Evolutionary conservation across 768 basidiomycete genomes (phyloP).

Genomic region (Leccinellum rugosiceps): DNA sequence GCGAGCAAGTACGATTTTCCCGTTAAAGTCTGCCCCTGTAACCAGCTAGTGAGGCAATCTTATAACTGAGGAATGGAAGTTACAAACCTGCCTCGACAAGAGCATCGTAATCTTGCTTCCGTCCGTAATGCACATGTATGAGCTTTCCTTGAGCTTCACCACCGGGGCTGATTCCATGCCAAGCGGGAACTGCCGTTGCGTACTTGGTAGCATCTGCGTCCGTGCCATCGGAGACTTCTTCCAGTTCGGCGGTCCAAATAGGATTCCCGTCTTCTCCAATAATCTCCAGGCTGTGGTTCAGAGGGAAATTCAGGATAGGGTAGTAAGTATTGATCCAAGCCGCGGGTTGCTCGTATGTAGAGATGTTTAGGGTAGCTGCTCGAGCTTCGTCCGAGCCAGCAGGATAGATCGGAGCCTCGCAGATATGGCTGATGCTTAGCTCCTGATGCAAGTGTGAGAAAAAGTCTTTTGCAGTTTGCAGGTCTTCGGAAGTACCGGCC

Average conservation of each 20-base stretch:
- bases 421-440: conserved; percentile 36
- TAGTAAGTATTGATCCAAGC: conserved; percentile 75
- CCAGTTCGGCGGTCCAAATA: conserved; percentile 59
- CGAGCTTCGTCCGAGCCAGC: conserved; percentile 57
- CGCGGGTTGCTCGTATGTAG: conserved; percentile 36
- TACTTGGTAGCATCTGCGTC: conserved; percentile 63
- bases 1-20: conserved; percentile 74
- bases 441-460: conserved; percentile 50
- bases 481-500: conserved; percentile 56
- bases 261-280: conserved; percentile 47
- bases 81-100: conserved; percentile 47
- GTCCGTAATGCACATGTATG: conserved; percentile 57
- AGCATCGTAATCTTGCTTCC: conserved; percentile 59
- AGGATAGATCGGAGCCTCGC: conserved; percentile 44
- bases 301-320: conserved; percentile 67
- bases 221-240: conserved; percentile 61
- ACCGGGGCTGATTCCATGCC: conserved; percentile 68
- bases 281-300: conserved; percentile 54
- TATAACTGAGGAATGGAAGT: neutral
- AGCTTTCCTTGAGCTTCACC: conserved; percentile 63
- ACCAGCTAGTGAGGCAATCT: neutral
- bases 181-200: conserved; percentile 55
- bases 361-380: conserved; percentile 48
- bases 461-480: conserved; percentile 55
- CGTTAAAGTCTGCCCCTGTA: conserved; percentile 63